Evolutionary conservation across 169 alveolate genomes (phyloP).

Genomic region (Besnoitia besnoiti): DNA sequence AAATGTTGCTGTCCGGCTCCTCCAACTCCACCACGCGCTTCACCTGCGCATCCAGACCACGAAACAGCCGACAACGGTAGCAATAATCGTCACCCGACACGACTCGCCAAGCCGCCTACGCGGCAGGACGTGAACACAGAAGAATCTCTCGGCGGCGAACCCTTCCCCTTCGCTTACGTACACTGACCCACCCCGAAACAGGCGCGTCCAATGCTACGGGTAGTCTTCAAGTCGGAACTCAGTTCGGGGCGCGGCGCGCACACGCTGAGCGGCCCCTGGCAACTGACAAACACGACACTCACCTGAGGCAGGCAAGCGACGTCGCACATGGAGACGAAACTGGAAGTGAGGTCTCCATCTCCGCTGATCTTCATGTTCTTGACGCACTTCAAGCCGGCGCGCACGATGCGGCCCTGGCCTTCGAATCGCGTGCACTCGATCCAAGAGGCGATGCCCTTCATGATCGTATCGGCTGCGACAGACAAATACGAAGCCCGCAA

Average conservation of each 20-base stretch:
- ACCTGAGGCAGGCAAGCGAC: conserved; percentile 78
- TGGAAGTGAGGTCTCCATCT: conserved; percentile 69
- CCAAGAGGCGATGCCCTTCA: conserved; percentile 82
- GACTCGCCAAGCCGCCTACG: too few species aligned
- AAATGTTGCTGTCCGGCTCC: conserved; percentile 86
- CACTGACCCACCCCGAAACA: too few species aligned
- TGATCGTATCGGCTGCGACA: conserved; percentile 69
- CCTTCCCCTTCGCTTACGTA: too few species aligned
- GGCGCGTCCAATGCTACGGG: too few species aligned
- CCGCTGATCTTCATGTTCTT: conserved; percentile 76
- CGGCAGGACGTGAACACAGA: too few species aligned
- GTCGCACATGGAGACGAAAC: conserved; percentile 74
- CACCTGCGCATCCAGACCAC: too few species aligned
- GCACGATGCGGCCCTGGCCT: conserved; percentile 82
- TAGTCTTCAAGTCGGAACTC: too few species aligned
- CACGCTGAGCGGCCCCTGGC: too few species aligned
- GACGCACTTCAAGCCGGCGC: conserved; percentile 83
- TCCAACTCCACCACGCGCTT: conserved; percentile 85
- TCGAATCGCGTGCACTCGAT: conserved; percentile 82
- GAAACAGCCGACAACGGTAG: too few species aligned
- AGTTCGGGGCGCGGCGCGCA: too few species aligned
- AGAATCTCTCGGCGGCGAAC: too few species aligned
- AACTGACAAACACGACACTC: neutral
- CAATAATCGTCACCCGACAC: too few species aligned
- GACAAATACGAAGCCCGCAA: neutral